Evolutionary conservation across 208 protist genomes (phyloP), one percentile per base, ranked within the genome.

Genomic region (Leishmania lainsoni): DNA sequence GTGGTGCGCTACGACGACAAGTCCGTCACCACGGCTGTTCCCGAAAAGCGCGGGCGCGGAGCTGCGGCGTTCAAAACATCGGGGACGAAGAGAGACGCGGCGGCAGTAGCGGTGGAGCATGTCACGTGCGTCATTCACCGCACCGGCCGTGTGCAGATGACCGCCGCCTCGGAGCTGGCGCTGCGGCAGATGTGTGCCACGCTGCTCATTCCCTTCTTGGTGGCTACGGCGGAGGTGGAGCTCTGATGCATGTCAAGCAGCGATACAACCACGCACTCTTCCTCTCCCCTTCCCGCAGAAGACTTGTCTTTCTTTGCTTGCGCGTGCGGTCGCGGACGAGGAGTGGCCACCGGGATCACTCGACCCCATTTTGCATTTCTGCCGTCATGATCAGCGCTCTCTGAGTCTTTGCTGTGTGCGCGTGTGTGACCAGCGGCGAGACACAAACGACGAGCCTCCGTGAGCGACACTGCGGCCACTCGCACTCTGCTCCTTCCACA

Each of bases 151-250:
- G 78, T 76, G 52, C 63, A 72, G 45, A 20, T 86, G 54, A 76
- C 82, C 0, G 75, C 78, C 3, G 63, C 52, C 5, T 76, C 54
- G 49, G 82, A 86, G 48, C 8, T 69, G 51, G 82, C 82, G 0
- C 56, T 86, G 35, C 71, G 48, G 22, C 82, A 86, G 58, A n/a
- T 86, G 63, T 79, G 72, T 17, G 77, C 65, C 3, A 49, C 65
- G 58, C 51, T 86, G 72, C 54, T 86, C 1, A 76, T 86, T 26
- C 82, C 82, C 0, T 86, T 86, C 65, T 26, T 86, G 3, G 78
- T 86, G 20, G 82, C 82, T 0, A 86, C 82, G 0, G 82, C 82
- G 9, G 75, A 86, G 14, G 26, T 87, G 68, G 42, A 52, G 45
- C 17, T 72, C n/a, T 77, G 56, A 68, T 52, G 68, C 17, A 48